Evolutionary conservation across 179 eudicot species (phyloP).

Genomic region (Carnegiea gigantea): DNA sequence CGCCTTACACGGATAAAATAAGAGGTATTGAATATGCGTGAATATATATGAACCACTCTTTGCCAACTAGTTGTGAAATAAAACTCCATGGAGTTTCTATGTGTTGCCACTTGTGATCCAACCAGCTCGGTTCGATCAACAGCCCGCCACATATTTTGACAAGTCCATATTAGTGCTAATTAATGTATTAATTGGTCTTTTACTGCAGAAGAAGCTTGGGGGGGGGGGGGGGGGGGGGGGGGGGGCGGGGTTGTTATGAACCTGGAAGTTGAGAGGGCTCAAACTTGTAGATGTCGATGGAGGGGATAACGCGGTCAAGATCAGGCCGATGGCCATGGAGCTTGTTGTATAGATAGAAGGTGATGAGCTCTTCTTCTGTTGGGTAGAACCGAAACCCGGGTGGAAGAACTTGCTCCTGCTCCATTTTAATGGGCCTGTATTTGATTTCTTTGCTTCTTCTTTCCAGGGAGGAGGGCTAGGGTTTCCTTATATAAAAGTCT

Average conservation of each 20-base stretch:
- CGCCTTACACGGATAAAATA: too few relatives aligned
- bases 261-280: constrained; percentile 47
- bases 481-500: not conserved
- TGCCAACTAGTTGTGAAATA: too few relatives aligned
- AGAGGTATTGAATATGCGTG: too few relatives aligned
- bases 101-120: too few relatives aligned
- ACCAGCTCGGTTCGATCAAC: too few relatives aligned
- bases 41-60: too few relatives aligned
- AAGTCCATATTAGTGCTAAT: too few relatives aligned
- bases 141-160: too few relatives aligned
- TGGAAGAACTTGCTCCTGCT: constrained; percentile 14
- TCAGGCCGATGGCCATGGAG: constrained; percentile 29
- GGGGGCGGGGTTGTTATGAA: not conserved
- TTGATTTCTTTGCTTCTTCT: not conserved
- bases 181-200: too few relatives aligned
- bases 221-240: too few relatives aligned
- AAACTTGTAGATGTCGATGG: constrained; percentile 39
- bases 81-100: too few relatives aligned
- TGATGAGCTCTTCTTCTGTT: constrained; percentile 61
- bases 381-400: constrained; percentile 65
- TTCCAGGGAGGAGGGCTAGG: not conserved
- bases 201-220: too few relatives aligned
- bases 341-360: constrained; percentile 51
- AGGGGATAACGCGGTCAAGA: constrained; percentile 39
- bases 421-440: not conserved